These are phyloP conservation scores for Ceratobasidium sp. DNA, from an alignment of 1,284 basidiomycete genomes.

Conservation along the genomic window DNA sequence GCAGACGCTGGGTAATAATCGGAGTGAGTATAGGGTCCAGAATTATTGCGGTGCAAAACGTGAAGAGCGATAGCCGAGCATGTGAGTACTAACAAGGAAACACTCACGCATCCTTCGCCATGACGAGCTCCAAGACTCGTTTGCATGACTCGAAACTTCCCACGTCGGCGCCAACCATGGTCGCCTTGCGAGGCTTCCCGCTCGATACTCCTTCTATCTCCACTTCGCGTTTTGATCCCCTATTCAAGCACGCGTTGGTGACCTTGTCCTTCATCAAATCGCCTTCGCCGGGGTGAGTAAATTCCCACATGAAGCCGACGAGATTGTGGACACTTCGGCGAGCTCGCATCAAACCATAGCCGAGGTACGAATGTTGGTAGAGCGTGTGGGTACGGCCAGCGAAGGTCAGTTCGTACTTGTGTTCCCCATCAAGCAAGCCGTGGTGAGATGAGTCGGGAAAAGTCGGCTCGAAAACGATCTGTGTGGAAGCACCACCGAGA, in stretches of 20 bases:
- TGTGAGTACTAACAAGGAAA: conserved; percentile 1
- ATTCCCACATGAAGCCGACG: conserved; percentile 86
- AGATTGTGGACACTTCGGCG: conserved; percentile 88
- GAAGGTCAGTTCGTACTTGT: conserved; percentile 91
- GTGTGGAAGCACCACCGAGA: conserved; percentile 96
- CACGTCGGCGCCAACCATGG: conserved; percentile 84
- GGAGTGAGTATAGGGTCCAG: conserved; percentile 38
- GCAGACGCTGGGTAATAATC: conserved; percentile 73
- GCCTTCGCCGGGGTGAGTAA: conserved; percentile 57
- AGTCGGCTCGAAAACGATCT: conserved; percentile 96
- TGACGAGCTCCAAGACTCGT: conserved; percentile 87
- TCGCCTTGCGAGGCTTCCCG: conserved; percentile 70
- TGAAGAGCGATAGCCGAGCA: conserved; percentile 1
- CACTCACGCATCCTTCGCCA: conserved; percentile 95
- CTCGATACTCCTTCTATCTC: conserved; percentile 69
- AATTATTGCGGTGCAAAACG: not conserved
- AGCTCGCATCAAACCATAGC: conserved; percentile 95
- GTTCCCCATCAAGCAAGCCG: conserved; percentile 86
- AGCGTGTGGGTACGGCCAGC: conserved; percentile 78
- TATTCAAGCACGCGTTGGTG: conserved; percentile 88
- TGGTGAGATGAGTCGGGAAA: conserved; percentile 66
- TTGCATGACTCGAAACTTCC: conserved; percentile 91
- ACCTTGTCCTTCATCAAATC: conserved; percentile 57
- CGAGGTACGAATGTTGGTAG: conserved; percentile 97
- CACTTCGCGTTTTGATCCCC: conserved; percentile 74